Conservation (phyloP, 2,329 filamentous ascomycete species). For the Calonectria pseudoreteaudii region DNA sequence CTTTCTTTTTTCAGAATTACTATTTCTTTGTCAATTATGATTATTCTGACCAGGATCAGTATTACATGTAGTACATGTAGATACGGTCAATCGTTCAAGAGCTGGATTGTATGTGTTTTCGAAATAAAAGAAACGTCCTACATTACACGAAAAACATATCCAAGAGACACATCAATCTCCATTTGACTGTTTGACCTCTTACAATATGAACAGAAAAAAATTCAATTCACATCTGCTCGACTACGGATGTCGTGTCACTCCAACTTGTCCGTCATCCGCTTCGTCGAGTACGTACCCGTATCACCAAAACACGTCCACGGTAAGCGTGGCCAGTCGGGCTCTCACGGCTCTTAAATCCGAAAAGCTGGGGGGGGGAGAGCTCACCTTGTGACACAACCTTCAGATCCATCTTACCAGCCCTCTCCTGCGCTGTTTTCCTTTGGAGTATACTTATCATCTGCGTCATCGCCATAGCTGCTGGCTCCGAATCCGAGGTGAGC, state of each 20-base stretch:
- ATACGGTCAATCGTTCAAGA: too few species aligned
- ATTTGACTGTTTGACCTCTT: neutral
- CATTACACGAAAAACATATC: neutral
- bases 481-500: neutral
- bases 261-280: neutral
- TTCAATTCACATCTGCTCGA: neutral
- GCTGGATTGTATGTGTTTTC: too few species aligned
- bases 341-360: constrained; percentile 3
- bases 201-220: neutral
- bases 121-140: too few species aligned
- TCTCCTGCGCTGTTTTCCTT: neutral
- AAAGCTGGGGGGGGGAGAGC: neutral
- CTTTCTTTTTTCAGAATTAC: too few species aligned
- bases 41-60: too few species aligned
- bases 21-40: too few species aligned
- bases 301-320: neutral
- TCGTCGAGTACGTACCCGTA: neutral
- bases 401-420: neutral
- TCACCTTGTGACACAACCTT: constrained; percentile 3
- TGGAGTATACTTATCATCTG: neutral
- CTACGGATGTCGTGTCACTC: neutral
- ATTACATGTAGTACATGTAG: too few species aligned
- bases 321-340: constrained; percentile 2
- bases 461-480: neutral
- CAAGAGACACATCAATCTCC: neutral